Evolutionary conservation across 2,329 filamentous ascomycete genomes (phyloP).

Genomic region (Sporothrix euskadiensis): DNA sequence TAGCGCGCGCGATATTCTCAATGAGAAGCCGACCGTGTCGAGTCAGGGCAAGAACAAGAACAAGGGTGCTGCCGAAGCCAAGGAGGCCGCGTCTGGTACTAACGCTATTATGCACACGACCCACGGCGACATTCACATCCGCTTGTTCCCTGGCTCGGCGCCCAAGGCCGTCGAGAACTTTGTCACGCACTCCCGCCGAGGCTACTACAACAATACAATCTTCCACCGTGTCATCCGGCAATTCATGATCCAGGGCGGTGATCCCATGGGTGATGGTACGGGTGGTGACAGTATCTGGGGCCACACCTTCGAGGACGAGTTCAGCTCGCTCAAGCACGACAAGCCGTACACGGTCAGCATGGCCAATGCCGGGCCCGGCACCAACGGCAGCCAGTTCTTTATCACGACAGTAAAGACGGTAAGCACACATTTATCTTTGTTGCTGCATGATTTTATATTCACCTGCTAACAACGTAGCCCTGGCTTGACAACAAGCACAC

Average conservation of each 20-base stretch:
- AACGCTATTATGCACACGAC: slow-evolving; percentile 88
- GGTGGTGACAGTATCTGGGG: slow-evolving; percentile 93
- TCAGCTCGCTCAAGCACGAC: slow-evolving; percentile 86
- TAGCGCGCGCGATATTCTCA: slow-evolving; percentile 79
- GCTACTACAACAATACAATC: slow-evolving; percentile 96
- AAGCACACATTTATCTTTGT: slow-evolving; percentile 42
- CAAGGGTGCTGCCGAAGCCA: slow-evolving; percentile 39
- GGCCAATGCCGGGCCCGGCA: slow-evolving; percentile 95
- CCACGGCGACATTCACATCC: slow-evolving; percentile 89
- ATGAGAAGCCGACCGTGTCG: slow-evolving; percentile 73
- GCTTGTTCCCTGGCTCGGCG: slow-evolving; percentile 88
- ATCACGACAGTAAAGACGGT: slow-evolving; percentile 96
- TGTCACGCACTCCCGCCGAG: slow-evolving; percentile 81
- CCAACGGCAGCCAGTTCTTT: slow-evolving; percentile 96
- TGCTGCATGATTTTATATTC: background rate
- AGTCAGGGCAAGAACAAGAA: slow-evolving; percentile 46
- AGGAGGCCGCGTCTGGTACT: slow-evolving; percentile 68
- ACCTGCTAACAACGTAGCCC: slow-evolving; percentile 49
- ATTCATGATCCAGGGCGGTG: slow-evolving; percentile 94
- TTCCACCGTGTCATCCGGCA: slow-evolving; percentile 97
- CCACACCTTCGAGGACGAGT: slow-evolving; percentile 90
- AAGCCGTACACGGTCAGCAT: slow-evolving; percentile 96
- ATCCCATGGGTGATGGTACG: slow-evolving; percentile 84
- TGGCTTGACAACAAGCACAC: slow-evolving; percentile 98
- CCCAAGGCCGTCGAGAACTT: slow-evolving; percentile 98